Conservation (phyloP, 2,329 filamentous ascomycete species). For the Balansia obtecta region DNA sequence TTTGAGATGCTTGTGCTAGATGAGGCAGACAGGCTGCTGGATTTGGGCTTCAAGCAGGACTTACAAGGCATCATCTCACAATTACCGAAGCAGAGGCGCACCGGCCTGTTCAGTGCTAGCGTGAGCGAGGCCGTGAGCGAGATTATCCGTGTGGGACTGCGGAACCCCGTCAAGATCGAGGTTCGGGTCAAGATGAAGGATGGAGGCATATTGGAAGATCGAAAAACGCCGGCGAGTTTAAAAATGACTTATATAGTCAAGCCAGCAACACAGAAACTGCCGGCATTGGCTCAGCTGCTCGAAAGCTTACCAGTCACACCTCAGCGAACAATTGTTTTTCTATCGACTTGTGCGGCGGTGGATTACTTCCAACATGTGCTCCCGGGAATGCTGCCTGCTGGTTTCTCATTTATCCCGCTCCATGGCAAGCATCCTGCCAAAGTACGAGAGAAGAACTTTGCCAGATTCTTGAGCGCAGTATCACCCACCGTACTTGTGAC, state of each 20-base stretch:
- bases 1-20: slow-evolving; percentile 91
- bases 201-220: slow-evolving; percentile 60
- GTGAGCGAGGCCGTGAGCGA: slow-evolving; percentile 93
- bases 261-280: slow-evolving; percentile 68
- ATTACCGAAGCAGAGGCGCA: slow-evolving; percentile 84
- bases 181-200: slow-evolving; percentile 74
- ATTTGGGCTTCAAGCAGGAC: slow-evolving; percentile 88
- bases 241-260: slow-evolving; percentile 76
- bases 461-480: slow-evolving; percentile 61
- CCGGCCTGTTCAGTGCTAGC: slow-evolving; percentile 86
- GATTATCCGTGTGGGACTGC: slow-evolving; percentile 78
- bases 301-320: slow-evolving; percentile 58
- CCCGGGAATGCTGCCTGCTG: slow-evolving; percentile 54
- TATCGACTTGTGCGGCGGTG: slow-evolving; percentile 87
- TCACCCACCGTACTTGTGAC: slow-evolving; percentile 75
- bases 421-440: slow-evolving; percentile 88
- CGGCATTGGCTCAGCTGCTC: slow-evolving; percentile 59
- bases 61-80: slow-evolving; percentile 73
- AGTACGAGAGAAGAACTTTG: slow-evolving; percentile 79
- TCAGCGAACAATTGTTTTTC: slow-evolving; percentile 78
- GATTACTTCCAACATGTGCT: slow-evolving; percentile 86
- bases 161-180: slow-evolving; percentile 89
- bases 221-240: slow-evolving; percentile 82
- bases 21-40: slow-evolving; percentile 84
- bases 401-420: slow-evolving; percentile 62